Evolutionary conservation across 371 early-diverging fungal genomes (phyloP), one percentile per base, ranked within the genome.

Genomic region (Zopfochytrium polystomum): DNA sequence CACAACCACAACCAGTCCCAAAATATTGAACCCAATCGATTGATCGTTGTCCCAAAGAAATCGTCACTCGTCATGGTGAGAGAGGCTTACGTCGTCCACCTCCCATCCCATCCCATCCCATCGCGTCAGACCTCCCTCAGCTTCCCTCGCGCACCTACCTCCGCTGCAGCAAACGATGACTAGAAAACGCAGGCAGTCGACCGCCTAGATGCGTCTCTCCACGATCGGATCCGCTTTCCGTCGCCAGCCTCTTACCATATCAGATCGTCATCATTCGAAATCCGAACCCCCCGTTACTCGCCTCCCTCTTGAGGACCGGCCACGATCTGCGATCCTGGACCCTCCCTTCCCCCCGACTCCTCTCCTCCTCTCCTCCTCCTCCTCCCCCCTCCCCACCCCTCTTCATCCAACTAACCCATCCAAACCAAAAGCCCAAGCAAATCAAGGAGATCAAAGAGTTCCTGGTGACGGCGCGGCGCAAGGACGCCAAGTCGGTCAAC

Each of bases 381-480:
- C 15, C n/a, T 9, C 15, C 1, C 15, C 2, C 13, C 18, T 13
- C 18, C 30, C 9, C 49, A 43, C 46, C 43, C 43, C 30, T 43
- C n/a, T 13, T 11, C 25, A 25, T 20, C 13, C 20, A 46, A 29
- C 26, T 18, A 29, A 18, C 22, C 0, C 25, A 5, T 63, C 32
- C 42, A n/a, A 29, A 23, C 49, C 50, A 0, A n/a, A 60, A 96
- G 98, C 92, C 98, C 78, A 92, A 95, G 87, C 92, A 95, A 83
- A 85, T 98, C 73, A 83, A 82, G 75, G 96, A 96, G 80, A 96
- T 98, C 81, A 98, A 96, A 87, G 85, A 93, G 75, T 98, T 98
- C 89, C 89, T 98, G 72, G 87, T 90, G 74, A 90, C 92, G 71
- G 90, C 93, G 74, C 86, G 91, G 76, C 87, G 96, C 80, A 94